phyloP scores from a whole-genome alignment of 2,329 filamentous ascomycete genomes.

The Nemania sp. region DNA sequence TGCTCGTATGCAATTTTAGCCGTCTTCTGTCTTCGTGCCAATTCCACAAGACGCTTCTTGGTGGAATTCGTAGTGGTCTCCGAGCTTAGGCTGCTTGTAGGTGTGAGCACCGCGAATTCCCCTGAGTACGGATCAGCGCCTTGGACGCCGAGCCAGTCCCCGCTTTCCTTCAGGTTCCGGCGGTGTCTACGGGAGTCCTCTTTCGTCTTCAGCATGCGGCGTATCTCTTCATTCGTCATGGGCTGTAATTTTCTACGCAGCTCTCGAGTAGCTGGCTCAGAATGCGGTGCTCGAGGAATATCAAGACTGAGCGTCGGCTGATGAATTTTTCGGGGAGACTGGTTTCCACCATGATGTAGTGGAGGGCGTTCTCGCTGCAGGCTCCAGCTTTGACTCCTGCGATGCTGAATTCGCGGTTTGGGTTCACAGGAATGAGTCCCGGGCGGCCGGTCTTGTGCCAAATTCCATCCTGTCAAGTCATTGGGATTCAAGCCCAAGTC shows the following conservation, averaged over 20 bases:
- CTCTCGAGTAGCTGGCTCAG: not conserved
- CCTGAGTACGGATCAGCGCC: slow-evolving; percentile 62
- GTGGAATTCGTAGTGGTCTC: slow-evolving; percentile 41
- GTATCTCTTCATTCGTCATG: slow-evolving; percentile 26
- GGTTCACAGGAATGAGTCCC: not conserved
- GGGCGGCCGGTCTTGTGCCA: slow-evolving; percentile 29
- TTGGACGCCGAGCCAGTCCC: slow-evolving; percentile 62
- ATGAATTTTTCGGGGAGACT: slow-evolving; percentile 4
- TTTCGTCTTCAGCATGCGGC: slow-evolving; percentile 30
- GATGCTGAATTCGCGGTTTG: slow-evolving; percentile 3
- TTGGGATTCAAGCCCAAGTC: slow-evolving; percentile 32
- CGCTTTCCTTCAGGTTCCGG: slow-evolving; percentile 54
- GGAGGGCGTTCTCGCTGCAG: slow-evolving; percentile 22
- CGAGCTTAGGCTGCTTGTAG: slow-evolving; percentile 49
- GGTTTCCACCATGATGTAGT: slow-evolving; percentile 22
- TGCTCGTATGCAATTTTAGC: slow-evolving; percentile 43
- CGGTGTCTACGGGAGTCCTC: slow-evolving; percentile 46
- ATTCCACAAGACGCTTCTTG: slow-evolving; percentile 38
- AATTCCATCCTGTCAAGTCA: slow-evolving; percentile 36
- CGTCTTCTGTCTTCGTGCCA: slow-evolving; percentile 41
- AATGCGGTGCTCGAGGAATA: not conserved
- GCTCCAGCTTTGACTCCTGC: slow-evolving; percentile 22
- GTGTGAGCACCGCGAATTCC: slow-evolving; percentile 54
- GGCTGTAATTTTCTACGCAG: slow-evolving; percentile 16
- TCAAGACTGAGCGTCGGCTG: not conserved